Conservation (phyloP, 495 filamentous ascomycete species). For the Acidiella bohemica region DNA sequence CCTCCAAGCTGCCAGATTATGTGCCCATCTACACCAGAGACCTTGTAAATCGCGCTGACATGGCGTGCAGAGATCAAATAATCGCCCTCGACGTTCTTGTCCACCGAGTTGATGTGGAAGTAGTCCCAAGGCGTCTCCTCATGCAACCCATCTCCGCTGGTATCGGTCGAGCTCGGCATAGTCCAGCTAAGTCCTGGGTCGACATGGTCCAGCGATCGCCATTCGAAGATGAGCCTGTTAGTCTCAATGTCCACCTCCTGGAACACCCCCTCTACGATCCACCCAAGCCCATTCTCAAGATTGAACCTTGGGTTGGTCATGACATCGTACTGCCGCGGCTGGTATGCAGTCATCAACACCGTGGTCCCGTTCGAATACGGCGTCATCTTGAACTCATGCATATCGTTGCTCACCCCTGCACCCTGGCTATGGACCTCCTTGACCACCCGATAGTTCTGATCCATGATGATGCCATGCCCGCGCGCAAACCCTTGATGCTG, state of each 20-base stretch:
- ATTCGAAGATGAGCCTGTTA: slow-evolving; percentile 26
- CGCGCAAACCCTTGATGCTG: slow-evolving; percentile 42
- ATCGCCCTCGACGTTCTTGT: slow-evolving; percentile 23
- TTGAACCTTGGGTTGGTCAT: slow-evolving; percentile 10
- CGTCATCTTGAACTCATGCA: slow-evolving; percentile 21
- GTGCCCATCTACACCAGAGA: slow-evolving; percentile 19
- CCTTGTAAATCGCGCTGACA: slow-evolving; percentile 17
- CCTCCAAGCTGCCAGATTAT: slow-evolving; percentile 23
- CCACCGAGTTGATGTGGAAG: slow-evolving; percentile 27
- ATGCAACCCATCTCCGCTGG: slow-evolving; percentile 32
- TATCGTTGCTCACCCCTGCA: slow-evolving; percentile 8
- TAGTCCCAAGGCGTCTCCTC: slow-evolving; percentile 20
- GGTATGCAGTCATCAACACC: slow-evolving; percentile 23
- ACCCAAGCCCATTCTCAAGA: slow-evolving; percentile 23
- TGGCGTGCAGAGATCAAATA: slow-evolving; percentile 25
- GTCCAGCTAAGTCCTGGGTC: slow-evolving; percentile 19
- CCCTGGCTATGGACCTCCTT: slow-evolving; percentile 24
- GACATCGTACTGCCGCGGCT: slow-evolving; percentile 14
- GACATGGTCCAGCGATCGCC: slow-evolving; percentile 32
- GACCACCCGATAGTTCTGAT: slow-evolving; percentile 38
- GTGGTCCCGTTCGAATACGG: slow-evolving; percentile 18
- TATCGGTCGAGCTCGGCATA: slow-evolving; percentile 11
- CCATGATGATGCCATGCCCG: slow-evolving; percentile 42
- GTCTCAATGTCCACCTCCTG: slow-evolving; percentile 25
- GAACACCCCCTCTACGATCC: slow-evolving; percentile 22